Percentiles rank a stretch among this genome's conserved stretches.
Conservation (phyloP, 768 basidiomycete species). For the Wakefieldia striispora region DNA sequence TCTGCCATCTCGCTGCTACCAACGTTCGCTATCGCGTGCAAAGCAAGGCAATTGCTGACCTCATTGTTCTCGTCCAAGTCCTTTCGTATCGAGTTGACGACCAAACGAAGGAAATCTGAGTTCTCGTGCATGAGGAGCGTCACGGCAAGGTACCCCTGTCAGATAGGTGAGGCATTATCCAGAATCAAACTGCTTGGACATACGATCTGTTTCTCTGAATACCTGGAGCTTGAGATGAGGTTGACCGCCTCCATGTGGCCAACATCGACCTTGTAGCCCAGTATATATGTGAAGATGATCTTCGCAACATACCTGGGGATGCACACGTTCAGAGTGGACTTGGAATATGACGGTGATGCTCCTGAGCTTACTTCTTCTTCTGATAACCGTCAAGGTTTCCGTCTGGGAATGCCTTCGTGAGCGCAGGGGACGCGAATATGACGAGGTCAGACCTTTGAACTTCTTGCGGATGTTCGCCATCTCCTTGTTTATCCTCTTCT, state of each 20-base stretch:
- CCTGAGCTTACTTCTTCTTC: conserved; percentile 77
- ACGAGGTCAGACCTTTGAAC: conserved; percentile 74
- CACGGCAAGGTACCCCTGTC: conserved; percentile 93
- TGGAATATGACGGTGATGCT: conserved; percentile 6
- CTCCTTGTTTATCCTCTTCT: conserved; percentile 99
- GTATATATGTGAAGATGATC: conserved; percentile 98
- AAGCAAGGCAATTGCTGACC: conserved; percentile 91
- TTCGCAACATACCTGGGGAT: conserved; percentile 87
- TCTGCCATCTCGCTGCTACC: conserved; percentile 99
- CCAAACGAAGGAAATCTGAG: conserved; percentile 92
- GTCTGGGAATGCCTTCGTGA: conserved; percentile 42
- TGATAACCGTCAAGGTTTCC: conserved; percentile 88
- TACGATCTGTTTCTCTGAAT: conserved; percentile 99
- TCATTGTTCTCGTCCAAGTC: conserved; percentile 94
- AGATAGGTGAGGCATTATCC: conserved; percentile 1
- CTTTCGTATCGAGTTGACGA: conserved; percentile 98
- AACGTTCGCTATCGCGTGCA: conserved; percentile 98
- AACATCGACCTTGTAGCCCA: conserved; percentile 98
- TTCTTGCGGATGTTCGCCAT: conserved; percentile 99
- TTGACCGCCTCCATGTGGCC: conserved; percentile 99
- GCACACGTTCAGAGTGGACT: conserved; percentile 15
- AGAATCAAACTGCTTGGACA: conserved; percentile 24
- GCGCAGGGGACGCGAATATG: not conserved
- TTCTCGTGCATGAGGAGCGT: conserved; percentile 99
- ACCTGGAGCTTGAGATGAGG: conserved; percentile 91